phyloP scores from a whole-genome alignment of 2,329 filamentous ascomycete genomes.

The Penicillium polonicum region DNA sequence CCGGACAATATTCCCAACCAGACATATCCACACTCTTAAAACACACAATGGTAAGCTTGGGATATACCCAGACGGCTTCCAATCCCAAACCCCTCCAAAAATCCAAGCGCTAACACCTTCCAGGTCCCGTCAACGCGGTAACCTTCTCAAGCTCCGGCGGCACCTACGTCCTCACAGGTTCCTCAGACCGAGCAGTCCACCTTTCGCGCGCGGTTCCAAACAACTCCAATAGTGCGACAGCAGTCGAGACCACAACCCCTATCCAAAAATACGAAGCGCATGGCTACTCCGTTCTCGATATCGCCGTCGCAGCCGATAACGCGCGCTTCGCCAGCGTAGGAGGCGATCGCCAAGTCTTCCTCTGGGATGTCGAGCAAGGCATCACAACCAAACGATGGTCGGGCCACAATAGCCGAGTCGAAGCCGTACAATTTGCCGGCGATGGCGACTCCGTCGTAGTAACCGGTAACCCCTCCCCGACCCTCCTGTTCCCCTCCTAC shows the following conservation, averaged over 20 bases:
- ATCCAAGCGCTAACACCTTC: background rate
- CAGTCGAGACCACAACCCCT: constrained; percentile 49
- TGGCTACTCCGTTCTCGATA: constrained; percentile 85
- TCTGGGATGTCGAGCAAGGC: constrained; percentile 89
- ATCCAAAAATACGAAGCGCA: constrained; percentile 89
- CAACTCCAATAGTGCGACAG: constrained; percentile 37
- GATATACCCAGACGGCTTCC: no score
- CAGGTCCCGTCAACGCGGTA: constrained; percentile 70
- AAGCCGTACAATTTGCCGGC: constrained; percentile 76
- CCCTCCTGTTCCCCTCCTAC: background rate
- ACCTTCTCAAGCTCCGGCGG: constrained; percentile 70
- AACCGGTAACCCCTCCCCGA: constrained; percentile 46
- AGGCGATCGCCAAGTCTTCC: constrained; percentile 85
- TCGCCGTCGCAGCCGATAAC: constrained; percentile 73
- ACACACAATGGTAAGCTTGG: constrained; percentile 43
- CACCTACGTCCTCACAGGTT: constrained; percentile 80
- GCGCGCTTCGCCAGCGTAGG: constrained; percentile 81
- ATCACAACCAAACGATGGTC: constrained; percentile 72
- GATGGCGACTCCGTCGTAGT: constrained; percentile 71
- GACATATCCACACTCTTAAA: constrained; percentile 44
- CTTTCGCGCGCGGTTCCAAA: constrained; percentile 67
- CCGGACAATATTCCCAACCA: constrained; percentile 37
- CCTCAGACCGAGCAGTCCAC: constrained; percentile 77
- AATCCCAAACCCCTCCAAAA: background rate
- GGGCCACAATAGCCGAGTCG: constrained; percentile 71